phyloP scores from a whole-genome alignment of 1,284 basidiomycete species.

The Naganishia cerealis region DNA sequence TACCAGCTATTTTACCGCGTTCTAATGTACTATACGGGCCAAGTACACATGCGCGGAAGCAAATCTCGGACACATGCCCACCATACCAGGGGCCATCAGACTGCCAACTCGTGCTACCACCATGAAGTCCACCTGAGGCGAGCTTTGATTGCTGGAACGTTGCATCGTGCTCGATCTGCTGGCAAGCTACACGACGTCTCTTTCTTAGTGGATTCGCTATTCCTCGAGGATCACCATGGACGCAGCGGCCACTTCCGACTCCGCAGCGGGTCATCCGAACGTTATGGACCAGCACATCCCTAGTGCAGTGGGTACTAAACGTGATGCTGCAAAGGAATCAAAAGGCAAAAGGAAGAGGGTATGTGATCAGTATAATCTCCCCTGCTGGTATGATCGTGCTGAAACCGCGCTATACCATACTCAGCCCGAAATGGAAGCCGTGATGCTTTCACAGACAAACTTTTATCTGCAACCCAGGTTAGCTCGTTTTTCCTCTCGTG shows the following conservation, averaged over 20 bases:
- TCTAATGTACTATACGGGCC: neutral
- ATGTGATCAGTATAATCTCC: neutral
- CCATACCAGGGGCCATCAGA: neutral
- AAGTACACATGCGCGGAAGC: neutral
- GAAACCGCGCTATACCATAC: neutral
- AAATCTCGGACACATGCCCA: neutral
- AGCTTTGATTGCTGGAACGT: too few relatives aligned
- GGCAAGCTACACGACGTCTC: neutral
- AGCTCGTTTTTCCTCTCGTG: too few relatives aligned
- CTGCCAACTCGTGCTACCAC: too few relatives aligned
- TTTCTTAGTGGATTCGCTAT: neutral
- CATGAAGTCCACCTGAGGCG: too few relatives aligned
- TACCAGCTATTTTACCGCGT: neutral
- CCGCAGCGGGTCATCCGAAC: conserved; percentile 4
- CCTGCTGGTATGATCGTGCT: neutral
- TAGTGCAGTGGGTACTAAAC: too few relatives aligned
- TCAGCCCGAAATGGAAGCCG: conserved; percentile 16
- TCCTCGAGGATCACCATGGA: neutral
- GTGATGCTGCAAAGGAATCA: neutral
- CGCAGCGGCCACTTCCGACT: neutral
- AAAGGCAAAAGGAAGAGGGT: conserved; percentile 17
- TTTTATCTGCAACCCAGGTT: conserved; percentile 25
- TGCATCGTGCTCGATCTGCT: too few relatives aligned
- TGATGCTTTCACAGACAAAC: conserved; percentile 24
- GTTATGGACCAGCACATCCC: neutral